Evolutionary conservation across 2,329 filamentous ascomycete species (phyloP).

Genomic region (Cercospora citrullina): DNA sequence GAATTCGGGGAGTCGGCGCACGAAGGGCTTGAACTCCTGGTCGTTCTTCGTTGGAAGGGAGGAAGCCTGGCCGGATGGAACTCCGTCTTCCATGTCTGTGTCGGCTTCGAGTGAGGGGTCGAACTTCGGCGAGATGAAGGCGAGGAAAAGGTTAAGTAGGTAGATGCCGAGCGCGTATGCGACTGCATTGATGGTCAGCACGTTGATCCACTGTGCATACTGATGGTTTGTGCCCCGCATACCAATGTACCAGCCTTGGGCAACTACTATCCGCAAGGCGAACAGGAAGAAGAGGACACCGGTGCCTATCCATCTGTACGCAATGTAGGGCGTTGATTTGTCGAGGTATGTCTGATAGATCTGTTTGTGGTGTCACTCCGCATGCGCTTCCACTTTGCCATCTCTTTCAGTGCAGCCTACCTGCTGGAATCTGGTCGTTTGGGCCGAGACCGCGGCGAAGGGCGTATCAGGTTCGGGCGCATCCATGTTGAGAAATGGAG

Average conservation of each 20-base stretch:
- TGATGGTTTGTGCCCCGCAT: constrained; percentile 35
- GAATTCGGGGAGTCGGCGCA: constrained; percentile 93
- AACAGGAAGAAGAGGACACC: constrained; percentile 73
- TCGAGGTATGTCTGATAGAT: constrained; percentile 94
- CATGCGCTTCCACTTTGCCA: not conserved
- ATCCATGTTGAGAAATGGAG: constrained; percentile 63
- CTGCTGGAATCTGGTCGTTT: constrained; percentile 73
- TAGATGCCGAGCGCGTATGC: constrained; percentile 98
- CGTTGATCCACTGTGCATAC: not conserved
- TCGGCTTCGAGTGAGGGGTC: constrained; percentile 94
- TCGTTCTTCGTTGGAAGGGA: constrained; percentile 90
- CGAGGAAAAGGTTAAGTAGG: constrained; percentile 97
- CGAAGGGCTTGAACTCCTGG: constrained; percentile 97
- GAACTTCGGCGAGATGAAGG: constrained; percentile 97
- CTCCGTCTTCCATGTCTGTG: constrained; percentile 92
- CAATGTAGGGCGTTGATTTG: constrained; percentile 83
- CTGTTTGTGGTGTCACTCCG: constrained; percentile 49
- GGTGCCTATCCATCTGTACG: constrained; percentile 91
- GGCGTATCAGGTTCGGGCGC: constrained; percentile 85
- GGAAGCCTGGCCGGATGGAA: constrained; percentile 57
- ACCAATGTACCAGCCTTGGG: constrained; percentile 99
- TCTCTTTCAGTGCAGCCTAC: constrained; percentile 50
- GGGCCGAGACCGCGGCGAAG: constrained; percentile 84
- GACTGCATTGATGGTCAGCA: constrained; percentile 55
- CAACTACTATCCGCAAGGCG: constrained; percentile 83